Evolutionary conservation across 441 rosid genomes (phyloP), one percentile per base, ranked within the genome.

Genomic region (Pelargonium myrrhifolium): DNA sequence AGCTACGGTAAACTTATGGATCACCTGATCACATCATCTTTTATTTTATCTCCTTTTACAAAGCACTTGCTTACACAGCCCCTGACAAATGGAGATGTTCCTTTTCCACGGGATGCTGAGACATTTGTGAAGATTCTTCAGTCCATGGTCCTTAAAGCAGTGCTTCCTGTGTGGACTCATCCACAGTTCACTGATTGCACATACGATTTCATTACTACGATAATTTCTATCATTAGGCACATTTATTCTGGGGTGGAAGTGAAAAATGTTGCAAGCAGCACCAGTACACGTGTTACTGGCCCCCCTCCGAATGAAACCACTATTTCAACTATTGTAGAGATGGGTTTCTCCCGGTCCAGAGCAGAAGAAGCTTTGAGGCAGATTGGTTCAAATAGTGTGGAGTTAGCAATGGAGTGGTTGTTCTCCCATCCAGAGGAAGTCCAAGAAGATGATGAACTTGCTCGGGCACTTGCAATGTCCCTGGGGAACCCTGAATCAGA

Each of bases 391-490:
- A 88, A 88, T 71, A 92, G 97, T 76, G 98, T 94, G 75, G 99
- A 94, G 81, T 76, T 92, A 83, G 99, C 99, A 66, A 94, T 86
- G 96, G 99, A 94, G 80, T 94, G 99, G 99, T 81, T 94, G 73
- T 92, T 87, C 79, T 84, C 99, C 70, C 98, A 92, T 80, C 89
- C 89, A 3, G 99, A 92, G 81, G 99, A 94, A 82, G 55, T 76
- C 73, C 94, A 75, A 76, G 99, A 94, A 82, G 99, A 94, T 72
- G 99, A 94, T 83, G 98, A 94, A 78, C 94, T 94, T 83, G 96
- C 98, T 56, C 99, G 97, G 37, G 99, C 99, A 68, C 97, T 94
- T 80, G 98, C 99, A 59, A 90, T 94, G 87, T 94, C 99, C 42
- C 79, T 92, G 70, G 99, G 99, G 53, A 94, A 84, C 72, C 83